Evolutionary conservation across 2,329 filamentous ascomycete species (phyloP).

Genomic region (Penicillium hordei): DNA sequence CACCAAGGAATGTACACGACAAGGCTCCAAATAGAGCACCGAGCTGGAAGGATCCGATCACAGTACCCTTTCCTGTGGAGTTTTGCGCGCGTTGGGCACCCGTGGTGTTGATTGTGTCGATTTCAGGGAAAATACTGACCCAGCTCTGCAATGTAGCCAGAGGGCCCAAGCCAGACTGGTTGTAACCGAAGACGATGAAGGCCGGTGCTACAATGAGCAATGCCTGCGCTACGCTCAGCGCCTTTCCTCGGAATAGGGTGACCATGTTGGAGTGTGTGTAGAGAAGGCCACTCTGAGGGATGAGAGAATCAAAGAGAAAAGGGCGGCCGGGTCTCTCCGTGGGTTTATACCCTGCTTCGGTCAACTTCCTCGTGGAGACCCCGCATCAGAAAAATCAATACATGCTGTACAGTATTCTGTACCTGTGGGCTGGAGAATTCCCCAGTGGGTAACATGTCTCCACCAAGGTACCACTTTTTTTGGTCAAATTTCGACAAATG

Average conservation of each 20-base stretch:
- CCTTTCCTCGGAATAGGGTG: conserved; percentile 19
- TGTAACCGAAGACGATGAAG: conserved; percentile 27
- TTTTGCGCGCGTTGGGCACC: conserved; percentile 21
- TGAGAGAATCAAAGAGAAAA: neutral
- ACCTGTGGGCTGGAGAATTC: neutral
- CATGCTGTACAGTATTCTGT: neutral
- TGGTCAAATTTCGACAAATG: neutral
- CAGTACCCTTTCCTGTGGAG: conserved; percentile 27
- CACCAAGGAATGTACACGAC: conserved; percentile 35
- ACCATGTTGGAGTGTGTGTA: neutral
- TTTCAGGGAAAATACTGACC: conserved; percentile 22
- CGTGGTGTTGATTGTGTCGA: conserved; percentile 45
- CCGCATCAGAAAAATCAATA: conserved; percentile 9
- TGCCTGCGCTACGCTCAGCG: conserved; percentile 22
- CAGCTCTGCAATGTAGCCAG: conserved; percentile 23
- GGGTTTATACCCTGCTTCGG: conserved; percentile 6
- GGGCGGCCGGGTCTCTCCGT: neutral
- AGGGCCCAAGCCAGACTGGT: conserved; percentile 24
- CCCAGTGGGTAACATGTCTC: neutral
- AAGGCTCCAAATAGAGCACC: conserved; percentile 20
- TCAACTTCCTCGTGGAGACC: conserved; percentile 16
- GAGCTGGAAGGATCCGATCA: conserved; percentile 25
- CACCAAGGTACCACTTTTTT: neutral
- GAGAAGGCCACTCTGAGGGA: neutral
- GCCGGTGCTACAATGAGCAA: conserved; percentile 36